phyloP scores from a whole-genome alignment of 441 rosid genomes.

The Euphorbia corollata region DNA sequence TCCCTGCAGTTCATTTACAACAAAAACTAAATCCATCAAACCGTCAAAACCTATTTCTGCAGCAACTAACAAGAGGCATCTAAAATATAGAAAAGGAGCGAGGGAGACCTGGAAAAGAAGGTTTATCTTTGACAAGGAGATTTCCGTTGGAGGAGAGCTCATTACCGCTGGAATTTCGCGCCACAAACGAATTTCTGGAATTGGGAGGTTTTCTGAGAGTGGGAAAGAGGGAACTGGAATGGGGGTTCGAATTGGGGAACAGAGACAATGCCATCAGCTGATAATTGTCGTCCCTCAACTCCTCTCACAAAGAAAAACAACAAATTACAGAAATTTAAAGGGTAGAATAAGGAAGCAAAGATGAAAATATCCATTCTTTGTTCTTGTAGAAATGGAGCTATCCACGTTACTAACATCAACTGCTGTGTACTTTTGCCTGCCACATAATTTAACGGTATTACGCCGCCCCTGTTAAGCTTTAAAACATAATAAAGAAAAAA shows the following conservation, averaged over 20 bases:
- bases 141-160: slow-evolving; percentile 36
- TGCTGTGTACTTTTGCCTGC: neutral
- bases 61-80: neutral
- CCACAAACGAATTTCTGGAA: slow-evolving; percentile 27
- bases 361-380: too few relatives aligned
- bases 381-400: slow-evolving; percentile 2
- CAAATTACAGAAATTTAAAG: neutral
- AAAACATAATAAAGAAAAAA: too few relatives aligned
- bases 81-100: slow-evolving; percentile 2
- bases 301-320: neutral
- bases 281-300: neutral
- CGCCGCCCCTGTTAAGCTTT: too few relatives aligned
- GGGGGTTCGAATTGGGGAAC: slow-evolving; percentile 8
- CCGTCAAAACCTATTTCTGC: neutral
- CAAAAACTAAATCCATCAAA: neutral
- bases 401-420: slow-evolving; percentile 8
- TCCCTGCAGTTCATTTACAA: slow-evolving; percentile 34
- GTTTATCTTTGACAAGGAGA: slow-evolving; percentile 28
- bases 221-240: slow-evolving; percentile 14
- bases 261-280: slow-evolving; percentile 23
- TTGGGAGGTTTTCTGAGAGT: slow-evolving; percentile 16
- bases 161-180: slow-evolving; percentile 30
- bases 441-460: neutral
- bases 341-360: too few relatives aligned
- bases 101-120: slow-evolving; percentile 37